Evolutionary conservation across 129 eudicot species (phyloP), one percentile per base, ranked within the genome.

Genomic region (Escallonia herrerae): DNA sequence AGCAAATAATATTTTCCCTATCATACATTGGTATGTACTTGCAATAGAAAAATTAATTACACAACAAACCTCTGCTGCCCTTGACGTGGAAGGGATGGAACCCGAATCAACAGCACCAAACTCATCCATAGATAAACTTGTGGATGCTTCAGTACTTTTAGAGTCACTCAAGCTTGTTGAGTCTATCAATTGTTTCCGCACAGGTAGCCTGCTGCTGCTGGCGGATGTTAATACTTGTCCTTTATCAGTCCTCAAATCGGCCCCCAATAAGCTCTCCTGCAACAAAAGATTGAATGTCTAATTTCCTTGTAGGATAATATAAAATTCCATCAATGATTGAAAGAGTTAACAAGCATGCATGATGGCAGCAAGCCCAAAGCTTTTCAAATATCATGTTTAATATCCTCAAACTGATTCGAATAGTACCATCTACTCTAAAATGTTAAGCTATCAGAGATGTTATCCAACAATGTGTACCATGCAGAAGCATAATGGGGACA

Each of bases 91-190:
- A 68, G 95, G 86, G 42, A 84, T 48, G 44, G 79, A 53, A 44
- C 79, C 69, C 65, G 96, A 80, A 71, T 90, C 90, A 72, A 83
- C 79, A 60, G 70, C 81, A 62, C 83, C 68, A 54, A 79, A 75
- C 62, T 86, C 86, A 53, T 86, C 89, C 65, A 82, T 46, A 11
- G 89, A 77, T 63, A 83, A 40, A 76, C 81, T 81, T 60, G 84
- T 62, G 10, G 94, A 87, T 54, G 90, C 79, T 51, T 87, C 97
- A 0, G 84, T 78, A 71, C 76, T 84, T 80, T 81, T 87, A 72
- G 94, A 80, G 68, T 85, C 91, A 57, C 70, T 76, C 51, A 76
- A 71, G 63, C 82, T 80, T 70, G 77, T 49, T 40, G 97, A 56
- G 37, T 91, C 95, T 45, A 84, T 8, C 44, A 77, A 70, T 49